Conservation (phyloP, 1,284 basidiomycete genomes). For the Pseudozyma hubeiensis region DNA sequence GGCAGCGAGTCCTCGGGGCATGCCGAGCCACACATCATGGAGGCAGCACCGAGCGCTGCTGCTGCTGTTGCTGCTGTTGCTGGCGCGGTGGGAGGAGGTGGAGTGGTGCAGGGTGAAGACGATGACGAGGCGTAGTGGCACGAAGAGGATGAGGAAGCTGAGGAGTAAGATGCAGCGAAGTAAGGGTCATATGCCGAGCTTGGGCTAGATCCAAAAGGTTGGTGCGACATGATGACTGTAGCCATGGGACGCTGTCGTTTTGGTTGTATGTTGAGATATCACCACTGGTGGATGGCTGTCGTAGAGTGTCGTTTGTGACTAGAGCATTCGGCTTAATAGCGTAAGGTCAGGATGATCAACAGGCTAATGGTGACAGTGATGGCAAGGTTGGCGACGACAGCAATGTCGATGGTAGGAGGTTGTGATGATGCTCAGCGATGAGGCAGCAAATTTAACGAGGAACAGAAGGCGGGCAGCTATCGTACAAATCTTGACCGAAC, state of each 20-base stretch:
- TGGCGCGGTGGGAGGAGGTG: slow-evolving; percentile 10
- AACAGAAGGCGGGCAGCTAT: neutral
- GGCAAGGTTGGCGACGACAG: neutral
- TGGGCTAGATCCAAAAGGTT: slow-evolving; percentile 11
- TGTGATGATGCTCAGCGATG: neutral
- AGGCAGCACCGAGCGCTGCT: slow-evolving; percentile 11
- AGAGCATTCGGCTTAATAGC: no score
- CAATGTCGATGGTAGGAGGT: no score
- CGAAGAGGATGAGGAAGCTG: slow-evolving; percentile 22
- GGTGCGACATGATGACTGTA: slow-evolving; percentile 25
- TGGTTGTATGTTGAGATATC: neutral
- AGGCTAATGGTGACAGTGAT: no score
- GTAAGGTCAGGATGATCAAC: no score
- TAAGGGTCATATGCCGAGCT: slow-evolving; percentile 22
- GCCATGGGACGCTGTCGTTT: slow-evolving; percentile 5
- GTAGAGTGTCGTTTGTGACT: no score
- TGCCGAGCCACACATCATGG: slow-evolving; percentile 19
- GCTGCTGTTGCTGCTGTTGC: slow-evolving; percentile 7
- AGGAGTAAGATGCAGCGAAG: slow-evolving; percentile 13
- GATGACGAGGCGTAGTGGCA: slow-evolving; percentile 25
- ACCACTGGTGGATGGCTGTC: neutral
- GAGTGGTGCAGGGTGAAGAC: slow-evolving; percentile 29
- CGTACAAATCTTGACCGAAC: neutral
- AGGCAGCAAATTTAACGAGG: neutral
- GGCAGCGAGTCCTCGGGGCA: slow-evolving; percentile 20